phyloP scores from a whole-genome alignment of 1,284 basidiomycete species.

The Marasmius fiardii region DNA sequence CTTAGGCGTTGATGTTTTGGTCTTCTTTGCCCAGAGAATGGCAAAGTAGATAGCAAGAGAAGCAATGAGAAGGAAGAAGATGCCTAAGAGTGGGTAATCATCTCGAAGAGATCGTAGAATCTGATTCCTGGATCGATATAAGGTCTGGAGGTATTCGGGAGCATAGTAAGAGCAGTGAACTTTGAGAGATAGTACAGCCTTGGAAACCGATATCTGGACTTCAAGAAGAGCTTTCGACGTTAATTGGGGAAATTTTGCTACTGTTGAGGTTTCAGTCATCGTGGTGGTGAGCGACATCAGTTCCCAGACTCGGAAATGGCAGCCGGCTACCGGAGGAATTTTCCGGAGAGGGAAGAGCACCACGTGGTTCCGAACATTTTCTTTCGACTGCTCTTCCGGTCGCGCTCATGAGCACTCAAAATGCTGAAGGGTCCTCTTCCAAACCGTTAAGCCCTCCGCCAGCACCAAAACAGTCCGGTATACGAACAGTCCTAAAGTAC shows the following conservation, averaged over 20 bases:
- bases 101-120: too few species aligned
- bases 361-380: neutral
- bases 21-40: neutral
- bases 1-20: neutral
- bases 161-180: too few species aligned
- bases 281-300: neutral
- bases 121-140: too few species aligned
- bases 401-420: constrained; percentile 18
- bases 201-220: neutral
- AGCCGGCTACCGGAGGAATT: too few species aligned
- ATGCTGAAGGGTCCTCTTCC: constrained; percentile 11
- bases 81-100: too few species aligned
- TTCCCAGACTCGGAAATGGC: neutral
- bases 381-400: neutral
- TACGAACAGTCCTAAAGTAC: constrained; percentile 52
- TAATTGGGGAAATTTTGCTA: neutral
- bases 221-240: neutral
- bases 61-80: neutral
- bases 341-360: neutral
- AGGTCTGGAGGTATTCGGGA: too few species aligned
- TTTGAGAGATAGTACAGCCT: too few species aligned
- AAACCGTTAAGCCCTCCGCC: constrained; percentile 2
- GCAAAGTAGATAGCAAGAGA: neutral
- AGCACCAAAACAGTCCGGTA: constrained; percentile 34
- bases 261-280: neutral